Evolutionary conservation across 164 flowering plant species (phyloP).

Genomic region (Magnolia changhungtana): DNA sequence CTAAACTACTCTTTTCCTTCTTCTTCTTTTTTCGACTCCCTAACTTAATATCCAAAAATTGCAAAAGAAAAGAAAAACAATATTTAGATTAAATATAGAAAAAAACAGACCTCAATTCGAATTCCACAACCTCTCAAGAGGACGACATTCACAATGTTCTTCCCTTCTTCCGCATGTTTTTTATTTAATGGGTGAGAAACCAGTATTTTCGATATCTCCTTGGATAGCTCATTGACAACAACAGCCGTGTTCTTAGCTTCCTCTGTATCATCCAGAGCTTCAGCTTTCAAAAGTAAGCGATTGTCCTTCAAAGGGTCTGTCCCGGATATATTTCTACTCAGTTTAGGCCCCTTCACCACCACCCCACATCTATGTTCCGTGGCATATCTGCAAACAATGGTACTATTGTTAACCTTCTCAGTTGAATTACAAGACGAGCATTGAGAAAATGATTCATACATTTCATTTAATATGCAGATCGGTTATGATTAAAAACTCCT

Average conservation of each 20-base stretch:
- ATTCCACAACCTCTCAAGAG: constrained; percentile 97
- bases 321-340: constrained; percentile 97
- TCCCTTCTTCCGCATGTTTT: constrained; percentile 74
- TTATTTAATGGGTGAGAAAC: constrained; percentile 78
- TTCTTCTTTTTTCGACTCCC: no score
- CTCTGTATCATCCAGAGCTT: constrained; percentile 76
- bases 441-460: no score
- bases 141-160: constrained; percentile 82
- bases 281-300: constrained; percentile 73
- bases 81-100: not conserved
- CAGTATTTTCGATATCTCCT: constrained; percentile 75
- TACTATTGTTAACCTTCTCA: constrained; percentile 1
- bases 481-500: no score
- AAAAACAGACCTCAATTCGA: constrained; percentile 70
- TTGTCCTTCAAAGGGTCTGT: constrained; percentile 97
- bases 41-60: not conserved
- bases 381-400: constrained; percentile 52
- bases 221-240: constrained; percentile 88
- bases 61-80: not conserved
- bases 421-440: no score
- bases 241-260: constrained; percentile 88
- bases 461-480: no score
- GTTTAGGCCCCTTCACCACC: constrained; percentile 87
- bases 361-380: constrained; percentile 99
- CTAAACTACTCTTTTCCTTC: no score